Percentiles rank a stretch among this genome's conserved stretches.
These are phyloP conservation scores for Lactifluus pinguis DNA, from an alignment of 768 basidiomycete genomes.

Conservation along the genomic window DNA sequence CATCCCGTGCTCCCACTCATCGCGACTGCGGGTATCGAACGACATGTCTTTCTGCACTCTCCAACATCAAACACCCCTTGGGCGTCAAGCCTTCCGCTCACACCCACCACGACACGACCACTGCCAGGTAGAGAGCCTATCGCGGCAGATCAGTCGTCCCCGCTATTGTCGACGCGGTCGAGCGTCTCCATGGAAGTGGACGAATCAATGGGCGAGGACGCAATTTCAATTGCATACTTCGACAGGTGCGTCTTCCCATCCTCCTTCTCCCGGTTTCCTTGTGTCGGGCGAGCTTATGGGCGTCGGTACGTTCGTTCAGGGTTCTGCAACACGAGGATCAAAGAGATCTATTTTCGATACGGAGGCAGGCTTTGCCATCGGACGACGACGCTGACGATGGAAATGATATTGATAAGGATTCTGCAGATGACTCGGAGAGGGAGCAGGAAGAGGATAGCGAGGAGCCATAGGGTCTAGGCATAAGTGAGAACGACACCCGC, in stretches of 20 bases:
- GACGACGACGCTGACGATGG: conserved; percentile 26
- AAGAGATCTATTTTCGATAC: conserved; percentile 43
- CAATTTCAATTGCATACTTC: conserved; percentile 52
- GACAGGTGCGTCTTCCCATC: conserved; percentile 46
- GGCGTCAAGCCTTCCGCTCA: conserved; percentile 33
- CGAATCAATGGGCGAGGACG: conserved; percentile 34
- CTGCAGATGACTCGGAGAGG: not conserved
- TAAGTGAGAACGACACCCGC: not conserved
- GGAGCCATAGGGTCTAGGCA: not conserved
- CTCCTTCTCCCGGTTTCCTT: conserved; percentile 9
- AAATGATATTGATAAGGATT: conserved; percentile 4
- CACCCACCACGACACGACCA: conserved; percentile 40
- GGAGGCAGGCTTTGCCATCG: conserved; percentile 30
- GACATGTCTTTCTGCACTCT: conserved; percentile 58
- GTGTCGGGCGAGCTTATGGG: conserved; percentile 2
- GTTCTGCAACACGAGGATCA: conserved; percentile 51
- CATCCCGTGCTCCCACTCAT: conserved; percentile 64
- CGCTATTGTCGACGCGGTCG: conserved; percentile 28
- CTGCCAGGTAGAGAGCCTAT: conserved; percentile 28
- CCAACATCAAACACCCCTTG: conserved; percentile 47
- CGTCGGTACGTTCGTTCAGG: conserved; percentile 28
- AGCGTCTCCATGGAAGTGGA: conserved; percentile 23
- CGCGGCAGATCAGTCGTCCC: conserved; percentile 30
- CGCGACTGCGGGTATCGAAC: conserved; percentile 67
- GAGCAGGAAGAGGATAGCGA: not conserved